phyloP scores from a whole-genome alignment of 1,284 basidiomycete species.

The Agroathelia rolfsii region DNA sequence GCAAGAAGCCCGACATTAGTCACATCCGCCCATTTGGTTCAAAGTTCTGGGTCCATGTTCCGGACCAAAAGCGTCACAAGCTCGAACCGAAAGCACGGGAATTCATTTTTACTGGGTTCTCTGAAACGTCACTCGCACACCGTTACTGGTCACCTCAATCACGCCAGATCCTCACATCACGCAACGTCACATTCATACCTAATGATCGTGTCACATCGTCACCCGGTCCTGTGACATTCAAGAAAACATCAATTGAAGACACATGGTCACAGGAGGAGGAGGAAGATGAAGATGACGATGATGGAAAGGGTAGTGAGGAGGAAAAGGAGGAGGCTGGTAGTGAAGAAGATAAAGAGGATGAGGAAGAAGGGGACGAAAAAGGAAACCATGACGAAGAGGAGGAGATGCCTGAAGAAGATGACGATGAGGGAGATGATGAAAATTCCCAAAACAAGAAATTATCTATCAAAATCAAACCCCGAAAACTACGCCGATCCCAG shows the following conservation, averaged over 20 bases:
- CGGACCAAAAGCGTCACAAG: constrained; percentile 7
- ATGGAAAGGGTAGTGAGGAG: too few species aligned
- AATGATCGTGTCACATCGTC: too few species aligned
- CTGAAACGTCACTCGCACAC: constrained; percentile 12
- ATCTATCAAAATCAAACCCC: too few species aligned
- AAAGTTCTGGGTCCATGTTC: constrained; percentile 8
- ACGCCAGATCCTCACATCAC: constrained; percentile 12
- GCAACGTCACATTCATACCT: constrained; percentile 20
- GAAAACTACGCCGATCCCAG: too few species aligned
- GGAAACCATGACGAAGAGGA: constrained; percentile 8
- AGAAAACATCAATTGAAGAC: too few species aligned
- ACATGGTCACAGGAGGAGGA: too few species aligned
- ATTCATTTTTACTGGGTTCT: constrained; percentile 15
- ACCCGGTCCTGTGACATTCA: too few species aligned
- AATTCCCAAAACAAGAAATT: constrained; percentile 3
- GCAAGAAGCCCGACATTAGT: constrained; percentile 14
- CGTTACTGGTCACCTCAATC: constrained; percentile 13
- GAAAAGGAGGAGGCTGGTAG: too few species aligned
- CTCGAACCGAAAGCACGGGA: constrained; percentile 12
- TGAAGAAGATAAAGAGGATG: too few species aligned
- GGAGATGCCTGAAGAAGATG: constrained; percentile 5
- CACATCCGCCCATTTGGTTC: constrained; percentile 10
- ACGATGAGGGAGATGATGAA: constrained; percentile 7
- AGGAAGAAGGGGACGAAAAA: constrained; percentile 11
- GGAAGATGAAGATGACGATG: too few species aligned